These are phyloP conservation scores for Syncephalastrum contaminatum DNA, from an alignment of 371 early-diverging fungal species.

Conservation along the genomic window DNA sequence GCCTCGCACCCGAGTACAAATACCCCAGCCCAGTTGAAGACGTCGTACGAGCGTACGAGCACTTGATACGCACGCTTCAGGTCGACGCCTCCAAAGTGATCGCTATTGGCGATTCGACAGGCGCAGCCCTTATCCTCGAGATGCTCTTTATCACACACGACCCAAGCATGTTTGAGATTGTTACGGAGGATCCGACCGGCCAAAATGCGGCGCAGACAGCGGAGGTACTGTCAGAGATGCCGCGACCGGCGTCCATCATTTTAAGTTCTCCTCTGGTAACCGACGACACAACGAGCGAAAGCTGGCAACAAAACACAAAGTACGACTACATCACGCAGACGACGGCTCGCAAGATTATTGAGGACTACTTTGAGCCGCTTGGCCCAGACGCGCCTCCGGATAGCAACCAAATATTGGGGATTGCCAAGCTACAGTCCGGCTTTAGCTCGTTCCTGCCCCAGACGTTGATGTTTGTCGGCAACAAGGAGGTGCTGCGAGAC, in stretches of 20 bases:
- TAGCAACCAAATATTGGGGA: conserved; percentile 28
- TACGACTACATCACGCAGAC: conserved; percentile 46
- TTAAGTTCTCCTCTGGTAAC: conserved; percentile 49
- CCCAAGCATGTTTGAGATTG: conserved; percentile 48
- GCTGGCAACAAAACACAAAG: conserved; percentile 43
- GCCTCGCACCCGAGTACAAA: conserved; percentile 46
- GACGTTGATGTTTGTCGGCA: conserved; percentile 44
- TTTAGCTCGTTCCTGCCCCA: conserved; percentile 36
- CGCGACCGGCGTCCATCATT: conserved; percentile 43
- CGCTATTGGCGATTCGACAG: conserved; percentile 41
- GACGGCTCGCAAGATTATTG: conserved; percentile 48
- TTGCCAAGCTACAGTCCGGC: conserved; percentile 42
- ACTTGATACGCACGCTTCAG: conserved; percentile 24
- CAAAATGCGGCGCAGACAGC: conserved; percentile 1
- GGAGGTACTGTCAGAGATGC: conserved; percentile 25
- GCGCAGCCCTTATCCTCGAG: conserved; percentile 43
- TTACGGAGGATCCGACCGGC: conserved; percentile 25
- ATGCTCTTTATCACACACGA: conserved; percentile 49
- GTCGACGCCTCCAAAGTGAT: conserved; percentile 33
- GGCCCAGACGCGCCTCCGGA: conserved; percentile 16
- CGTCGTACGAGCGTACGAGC: conserved; percentile 44
- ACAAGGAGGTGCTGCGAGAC: conserved; percentile 43
- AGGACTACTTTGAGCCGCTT: conserved; percentile 38
- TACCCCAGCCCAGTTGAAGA: conserved; percentile 52
- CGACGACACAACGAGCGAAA: conserved; percentile 38